Evolutionary conservation across 208 protist species (phyloP), one percentile per base, ranked within the genome.

Genomic region (Trypanosoma scelopori): DNA sequence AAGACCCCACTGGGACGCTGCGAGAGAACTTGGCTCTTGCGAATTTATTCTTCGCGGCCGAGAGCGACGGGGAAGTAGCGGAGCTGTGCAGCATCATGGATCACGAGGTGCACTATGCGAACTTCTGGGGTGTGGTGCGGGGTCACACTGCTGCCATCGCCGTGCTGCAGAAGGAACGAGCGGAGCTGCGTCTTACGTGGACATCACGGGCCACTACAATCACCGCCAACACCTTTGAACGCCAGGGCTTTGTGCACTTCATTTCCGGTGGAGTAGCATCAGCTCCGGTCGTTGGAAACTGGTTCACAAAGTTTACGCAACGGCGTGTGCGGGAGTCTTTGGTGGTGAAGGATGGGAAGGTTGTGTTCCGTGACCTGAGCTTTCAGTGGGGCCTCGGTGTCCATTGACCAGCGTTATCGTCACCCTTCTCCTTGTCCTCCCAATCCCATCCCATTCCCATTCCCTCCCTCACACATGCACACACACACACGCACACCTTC

Each of bases 81-180:
- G 89, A 95, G 67, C 72, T 92, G 55, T 27, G 65, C 15, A 60
- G 48, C 23, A 62, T 92, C 3, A 76, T 90, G 78, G 30, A 47
- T 13, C 66, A 63, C 13, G 57, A 71, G 5, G 69, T 77, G 28
- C 84, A 89, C 67, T 91, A 85, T 52, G 57, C 63, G 22, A 89
- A 82, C 50, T 92, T 95, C 52, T 95, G 89, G 89, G 89, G 89
- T 37, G 78, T 91, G 0, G 82, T 80, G 30, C 78, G 89, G 15
- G 89, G 85, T 23, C 52, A 70, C 2, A 62, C 63, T 23, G 89
- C 89, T 16, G 77, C 78, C 0, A 56, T 73, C 27, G 85, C 86
- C 5, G 61, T 92, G 5, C 56, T 64, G 22, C 58, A 73, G 3
- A 70, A 87, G 41, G 89, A 95, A 55, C 65, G 63, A 3, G 64